phyloP scores from a whole-genome alignment of 164 flowering plant species.

The Vitis rupestris region DNA sequence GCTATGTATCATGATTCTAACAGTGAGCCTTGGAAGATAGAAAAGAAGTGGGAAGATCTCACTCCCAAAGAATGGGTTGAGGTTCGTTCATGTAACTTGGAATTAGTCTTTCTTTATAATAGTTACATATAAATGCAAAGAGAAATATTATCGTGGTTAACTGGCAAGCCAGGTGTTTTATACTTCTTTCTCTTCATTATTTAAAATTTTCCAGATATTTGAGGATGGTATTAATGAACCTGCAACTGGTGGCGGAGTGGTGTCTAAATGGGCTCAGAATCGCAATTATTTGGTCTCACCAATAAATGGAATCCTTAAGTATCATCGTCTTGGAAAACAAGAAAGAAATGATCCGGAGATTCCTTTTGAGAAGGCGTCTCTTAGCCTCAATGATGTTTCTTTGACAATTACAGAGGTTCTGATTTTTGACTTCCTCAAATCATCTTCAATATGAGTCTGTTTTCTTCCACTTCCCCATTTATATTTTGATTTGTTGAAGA shows the following conservation, averaged over 20 bases:
- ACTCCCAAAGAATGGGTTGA: slow-evolving; percentile 89
- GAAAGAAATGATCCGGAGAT: slow-evolving; percentile 80
- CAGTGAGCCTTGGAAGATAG: slow-evolving; percentile 72
- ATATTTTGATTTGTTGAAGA: background rate
- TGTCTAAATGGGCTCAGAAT: slow-evolving; percentile 64
- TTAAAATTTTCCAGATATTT: slow-evolving; percentile 54
- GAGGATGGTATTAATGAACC: slow-evolving; percentile 92
- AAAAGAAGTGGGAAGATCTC: slow-evolving; percentile 89
- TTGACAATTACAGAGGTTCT: slow-evolving; percentile 84
- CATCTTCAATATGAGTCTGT: too few species aligned
- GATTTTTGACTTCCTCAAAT: slow-evolving; percentile 2
- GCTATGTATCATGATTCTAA: slow-evolving; percentile 93
- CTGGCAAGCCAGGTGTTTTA: too few species aligned
- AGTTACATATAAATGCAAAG: too few species aligned
- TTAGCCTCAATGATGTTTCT: slow-evolving; percentile 76
- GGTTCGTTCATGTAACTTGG: slow-evolving; percentile 45
- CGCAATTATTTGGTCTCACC: slow-evolving; percentile 86
- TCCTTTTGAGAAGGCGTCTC: slow-evolving; percentile 91
- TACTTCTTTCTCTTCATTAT: too few species aligned
- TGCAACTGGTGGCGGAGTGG: slow-evolving; percentile 21
- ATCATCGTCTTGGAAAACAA: slow-evolving; percentile 95
- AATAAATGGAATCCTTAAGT: slow-evolving; percentile 83
- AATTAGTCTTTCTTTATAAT: background rate
- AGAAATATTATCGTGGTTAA: too few species aligned
- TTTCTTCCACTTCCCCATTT: background rate